Percentiles rank a stretch among this genome's conserved stretches.
Conservation (phyloP, 2,329 filamentous ascomycete genomes). For the Fonsecaea multimorphosa region DNA sequence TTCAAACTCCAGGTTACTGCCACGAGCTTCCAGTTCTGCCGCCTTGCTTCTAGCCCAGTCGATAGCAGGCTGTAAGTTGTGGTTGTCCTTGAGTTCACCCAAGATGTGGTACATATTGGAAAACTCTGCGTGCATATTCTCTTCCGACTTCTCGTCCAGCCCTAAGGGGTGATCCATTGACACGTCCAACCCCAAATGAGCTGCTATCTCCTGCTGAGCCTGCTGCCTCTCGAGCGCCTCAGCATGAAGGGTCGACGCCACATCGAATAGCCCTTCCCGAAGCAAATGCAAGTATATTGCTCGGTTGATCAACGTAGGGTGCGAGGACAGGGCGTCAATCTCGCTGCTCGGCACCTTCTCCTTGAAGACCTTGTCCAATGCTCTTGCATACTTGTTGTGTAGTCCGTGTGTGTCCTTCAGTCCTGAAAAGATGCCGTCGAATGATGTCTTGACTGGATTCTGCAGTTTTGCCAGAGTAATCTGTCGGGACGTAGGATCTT, state of each 20-base stretch:
- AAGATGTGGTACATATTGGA: conserved; percentile 90
- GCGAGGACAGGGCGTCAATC: conserved; percentile 77
- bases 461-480: conserved; percentile 83
- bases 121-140: conserved; percentile 73
- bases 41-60: conserved; percentile 80
- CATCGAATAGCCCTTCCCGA: conserved; percentile 89
- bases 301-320: conserved; percentile 81
- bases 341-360: conserved; percentile 74
- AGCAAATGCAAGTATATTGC: conserved; percentile 97
- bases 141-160: conserved; percentile 41
- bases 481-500: conserved; percentile 73
- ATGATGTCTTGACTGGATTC: conserved; percentile 78
- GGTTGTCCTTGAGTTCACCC: conserved; percentile 71
- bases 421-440: conserved; percentile 80
- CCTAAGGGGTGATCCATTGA: conserved; percentile 38
- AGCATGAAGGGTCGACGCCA: conserved; percentile 81
- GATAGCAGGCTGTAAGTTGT: conserved; percentile 82
- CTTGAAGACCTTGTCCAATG: conserved; percentile 79
- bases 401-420: conserved; percentile 82
- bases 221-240: conserved; percentile 58
- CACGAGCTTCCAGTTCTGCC: conserved; percentile 73
- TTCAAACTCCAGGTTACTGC: conserved; percentile 94
- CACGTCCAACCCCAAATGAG: conserved; percentile 44
- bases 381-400: conserved; percentile 82
- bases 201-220: conserved; percentile 40